phyloP scores from a whole-genome alignment of 2,329 filamentous ascomycete genomes.

The Epichloe sibirici region DNA sequence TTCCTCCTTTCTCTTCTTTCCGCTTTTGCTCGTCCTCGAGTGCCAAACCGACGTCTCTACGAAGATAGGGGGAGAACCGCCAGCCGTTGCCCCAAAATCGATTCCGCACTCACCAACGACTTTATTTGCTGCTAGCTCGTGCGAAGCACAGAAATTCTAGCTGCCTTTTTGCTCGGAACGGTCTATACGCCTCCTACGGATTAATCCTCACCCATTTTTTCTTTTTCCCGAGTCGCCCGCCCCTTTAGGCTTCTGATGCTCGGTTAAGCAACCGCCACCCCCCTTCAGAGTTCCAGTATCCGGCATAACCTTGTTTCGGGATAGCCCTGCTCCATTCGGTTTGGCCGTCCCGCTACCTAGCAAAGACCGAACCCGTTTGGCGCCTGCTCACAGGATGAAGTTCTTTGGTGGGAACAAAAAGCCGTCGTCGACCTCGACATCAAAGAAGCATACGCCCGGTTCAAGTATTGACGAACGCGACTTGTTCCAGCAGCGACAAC shows the following conservation, averaged over 20 bases:
- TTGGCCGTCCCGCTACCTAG: constrained; percentile 9
- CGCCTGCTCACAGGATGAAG: constrained; percentile 29
- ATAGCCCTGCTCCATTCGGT: constrained; percentile 15
- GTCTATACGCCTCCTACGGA: background rate
- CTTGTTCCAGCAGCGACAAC: constrained; percentile 21
- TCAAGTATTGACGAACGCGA: constrained; percentile 24
- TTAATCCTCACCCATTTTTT: background rate
- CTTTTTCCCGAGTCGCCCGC: background rate
- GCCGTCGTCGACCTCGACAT: constrained; percentile 13
- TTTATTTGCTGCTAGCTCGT: background rate
- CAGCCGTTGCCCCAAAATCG: background rate
- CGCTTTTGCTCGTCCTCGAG: background rate
- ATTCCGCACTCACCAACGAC: background rate
- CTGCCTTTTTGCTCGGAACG: constrained; percentile 2
- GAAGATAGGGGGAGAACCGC: background rate
- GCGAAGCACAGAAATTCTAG: background rate
- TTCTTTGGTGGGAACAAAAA: constrained; percentile 36
- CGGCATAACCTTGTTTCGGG: constrained; percentile 29
- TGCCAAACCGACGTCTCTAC: background rate
- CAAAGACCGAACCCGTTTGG: constrained; percentile 2
- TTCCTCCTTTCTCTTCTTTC: background rate
- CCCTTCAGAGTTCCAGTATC: constrained; percentile 17
- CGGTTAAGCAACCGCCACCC: constrained; percentile 13
- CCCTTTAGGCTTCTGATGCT: constrained; percentile 16
- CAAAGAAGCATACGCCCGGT: constrained; percentile 29